Evolutionary conservation across 2,329 filamentous ascomycete genomes (phyloP), one percentile per base, ranked within the genome.

Genomic region (Rhynchosporium secalis): DNA sequence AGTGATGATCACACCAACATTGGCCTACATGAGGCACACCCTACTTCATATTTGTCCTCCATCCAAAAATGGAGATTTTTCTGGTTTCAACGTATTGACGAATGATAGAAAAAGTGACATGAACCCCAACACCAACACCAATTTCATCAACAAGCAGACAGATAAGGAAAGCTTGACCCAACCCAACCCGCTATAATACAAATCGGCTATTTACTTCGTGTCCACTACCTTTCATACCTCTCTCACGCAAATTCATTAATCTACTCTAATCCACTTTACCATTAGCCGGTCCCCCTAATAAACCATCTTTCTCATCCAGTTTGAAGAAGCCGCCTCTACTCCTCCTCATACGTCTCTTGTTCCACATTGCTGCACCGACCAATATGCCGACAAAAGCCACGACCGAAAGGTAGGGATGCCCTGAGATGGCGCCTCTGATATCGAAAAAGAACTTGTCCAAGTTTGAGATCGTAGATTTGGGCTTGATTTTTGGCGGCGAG

Each of bases 401-500:
- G 6, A 85, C 69, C 13, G 81, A 81, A 41, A 88, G 76, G 70
- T 81, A 84, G 1, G 84, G 84, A 70, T 87, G 86, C 65, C 86
- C 83, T 15, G 78, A 73, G 65, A 87, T 85, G 57, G 80, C 80
- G 67, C 81, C 77, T 68, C 83, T 79, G 59, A 88, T 81, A 70
- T 88, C 83, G 68, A 87, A 86, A 77, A 91, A 90, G 64, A 91
- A 77, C 76, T 90, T 88, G 72, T 88, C 84, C 65, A 94, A 78
- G 62, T 82, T 82, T 59, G 85, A 87, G 62, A 90, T 87, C n/a
- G 90, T 92, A 65, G 89, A 86, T 78, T 94, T 95, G 38, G 89
- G 81, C 72, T 84, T 83, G 74, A 96, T 89, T 73, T 87, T 86
- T 52, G 89, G 71, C 4, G 81, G 79, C 36, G 76, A 78, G 47